Evolutionary conservation across 768 basidiomycete species (phyloP), one percentile per base, ranked within the genome.

Genomic region (Suillus lakei): DNA sequence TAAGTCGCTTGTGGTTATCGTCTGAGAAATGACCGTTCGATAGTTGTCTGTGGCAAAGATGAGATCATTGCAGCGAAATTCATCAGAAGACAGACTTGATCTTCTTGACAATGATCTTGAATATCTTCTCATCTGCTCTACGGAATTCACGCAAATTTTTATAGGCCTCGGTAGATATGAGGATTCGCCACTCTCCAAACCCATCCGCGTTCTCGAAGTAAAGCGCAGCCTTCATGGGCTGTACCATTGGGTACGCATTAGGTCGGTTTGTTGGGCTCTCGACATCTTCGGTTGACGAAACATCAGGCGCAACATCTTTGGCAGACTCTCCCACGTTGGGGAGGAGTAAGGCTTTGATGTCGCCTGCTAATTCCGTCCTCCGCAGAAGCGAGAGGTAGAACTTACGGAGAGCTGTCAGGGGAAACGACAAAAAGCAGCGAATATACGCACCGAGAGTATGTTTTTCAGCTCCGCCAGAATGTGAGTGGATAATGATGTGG

Each of bases 21-120:
- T 81, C 79, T 1, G 90, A 91, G 69, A 92, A 91, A 63, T 87
- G 84, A 0, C 90, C 91, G 4, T 84, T 82, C 0, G 91, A 92
- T 13, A 92, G 80, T 66, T 91, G 87, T 70, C 91, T 91, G 53
- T 36, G 28, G 38, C 10, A 8, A 41, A 3, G 5, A 43, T 64
- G 46, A 65, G 41, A 36, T 59, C 7, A 59, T n/a, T 34, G 12
- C 46, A n/a, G 43, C 15, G 7, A 32, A 59, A 39, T 28, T 10
- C 7, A 9, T 46, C 23, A 23, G 60, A 61, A 43, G 39, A 70
- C 82, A 32, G 58, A 89, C 91, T 81, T 86, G 71, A 92, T 89
- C 72, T 91, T 92, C 76, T 89, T 91, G 44, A 89, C 69, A 32
- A 87, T 82, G 51, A 88, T 86, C 16, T 69, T 70, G 68, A 88